Percentiles rank a stretch among this genome's conserved stretches.
Evolutionary conservation across 768 basidiomycete species (phyloP).

Genomic region (Pholiota conissans): DNA sequence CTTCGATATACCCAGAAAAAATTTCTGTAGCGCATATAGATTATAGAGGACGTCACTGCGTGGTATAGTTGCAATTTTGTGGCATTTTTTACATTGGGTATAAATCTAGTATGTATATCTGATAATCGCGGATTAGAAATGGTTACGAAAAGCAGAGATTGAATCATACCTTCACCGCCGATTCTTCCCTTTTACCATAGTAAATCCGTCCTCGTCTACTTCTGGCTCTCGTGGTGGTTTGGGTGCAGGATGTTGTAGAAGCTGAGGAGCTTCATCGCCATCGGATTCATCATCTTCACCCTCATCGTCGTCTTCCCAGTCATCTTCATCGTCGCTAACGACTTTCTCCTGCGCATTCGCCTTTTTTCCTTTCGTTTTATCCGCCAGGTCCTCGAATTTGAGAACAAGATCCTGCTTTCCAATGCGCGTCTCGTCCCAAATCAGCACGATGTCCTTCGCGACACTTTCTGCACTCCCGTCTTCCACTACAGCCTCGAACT

Average conservation of each 20-base stretch:
- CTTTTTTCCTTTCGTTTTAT: constrained; percentile 56
- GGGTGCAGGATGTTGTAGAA: constrained; percentile 40
- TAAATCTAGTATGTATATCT: too few relatives aligned
- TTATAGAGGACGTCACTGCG: too few relatives aligned
- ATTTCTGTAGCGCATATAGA: too few relatives aligned
- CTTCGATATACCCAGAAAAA: too few relatives aligned
- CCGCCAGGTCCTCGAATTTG: constrained; percentile 66
- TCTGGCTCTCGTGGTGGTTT: constrained; percentile 48
- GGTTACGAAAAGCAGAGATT: neutral
- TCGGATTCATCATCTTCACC: constrained; percentile 47
- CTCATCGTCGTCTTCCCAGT: constrained; percentile 47
- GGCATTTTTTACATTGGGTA: neutral
- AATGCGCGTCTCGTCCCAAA: constrained; percentile 58
- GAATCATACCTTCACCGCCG: constrained; percentile 30
- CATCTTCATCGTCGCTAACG: constrained; percentile 40
- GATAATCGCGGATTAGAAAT: neutral
- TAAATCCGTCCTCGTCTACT: constrained; percentile 93
- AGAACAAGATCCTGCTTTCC: constrained; percentile 51
- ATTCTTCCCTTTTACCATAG: constrained; percentile 67
- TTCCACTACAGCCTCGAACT: constrained; percentile 82
- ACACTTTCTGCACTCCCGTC: constrained; percentile 81
- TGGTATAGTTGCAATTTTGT: neutral
- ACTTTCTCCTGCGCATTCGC: constrained; percentile 47
- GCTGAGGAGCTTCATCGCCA: constrained; percentile 51
- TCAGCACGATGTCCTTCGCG: constrained; percentile 65